Conservation (phyloP, 2,329 filamentous ascomycete species). For the Ceratocystiopsis minuta region DNA sequence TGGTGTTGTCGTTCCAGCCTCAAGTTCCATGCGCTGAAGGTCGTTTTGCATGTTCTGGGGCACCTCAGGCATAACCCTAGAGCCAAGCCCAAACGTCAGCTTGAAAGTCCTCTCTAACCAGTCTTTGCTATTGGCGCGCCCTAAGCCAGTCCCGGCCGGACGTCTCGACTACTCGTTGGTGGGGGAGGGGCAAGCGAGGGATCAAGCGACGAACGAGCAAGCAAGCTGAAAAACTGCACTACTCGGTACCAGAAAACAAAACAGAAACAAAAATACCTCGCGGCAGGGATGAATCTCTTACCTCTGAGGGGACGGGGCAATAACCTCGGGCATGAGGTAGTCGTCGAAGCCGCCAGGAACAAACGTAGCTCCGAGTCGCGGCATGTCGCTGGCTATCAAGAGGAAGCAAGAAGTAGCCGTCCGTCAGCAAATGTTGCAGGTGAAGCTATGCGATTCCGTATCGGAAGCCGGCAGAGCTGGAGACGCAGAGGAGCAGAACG, state of each 20-base stretch:
- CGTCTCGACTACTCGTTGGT: slow-evolving; percentile 4
- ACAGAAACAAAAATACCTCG: not conserved
- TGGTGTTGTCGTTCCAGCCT: slow-evolving; percentile 28
- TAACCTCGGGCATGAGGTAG: slow-evolving; percentile 39
- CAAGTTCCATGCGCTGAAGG: slow-evolving; percentile 75
- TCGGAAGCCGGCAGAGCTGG: too few species aligned
- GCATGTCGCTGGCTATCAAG: slow-evolving; percentile 17
- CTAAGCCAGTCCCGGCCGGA: slow-evolving; percentile 5
- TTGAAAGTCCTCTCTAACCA: not conserved
- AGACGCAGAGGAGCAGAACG: too few species aligned
- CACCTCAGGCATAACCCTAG: slow-evolving; percentile 83
- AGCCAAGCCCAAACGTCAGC: slow-evolving; percentile 12
- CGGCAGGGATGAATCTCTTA: slow-evolving; percentile 13
- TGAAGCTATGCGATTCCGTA: too few species aligned
- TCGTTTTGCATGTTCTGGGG: slow-evolving; percentile 93
- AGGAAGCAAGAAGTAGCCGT: too few species aligned
- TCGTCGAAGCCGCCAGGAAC: slow-evolving; percentile 37
- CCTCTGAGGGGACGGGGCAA: slow-evolving; percentile 38
- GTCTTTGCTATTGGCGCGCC: not conserved
- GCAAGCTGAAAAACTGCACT: not conserved
- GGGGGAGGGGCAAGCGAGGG: slow-evolving; percentile 5
- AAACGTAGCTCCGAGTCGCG: slow-evolving; percentile 34
- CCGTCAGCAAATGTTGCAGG: too few species aligned
- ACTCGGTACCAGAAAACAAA: not conserved
- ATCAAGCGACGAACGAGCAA: not conserved